Evolutionary conservation across 176 grass and related monocot species (phyloP).

Genomic region (Echinochloa phyllopogon): DNA sequence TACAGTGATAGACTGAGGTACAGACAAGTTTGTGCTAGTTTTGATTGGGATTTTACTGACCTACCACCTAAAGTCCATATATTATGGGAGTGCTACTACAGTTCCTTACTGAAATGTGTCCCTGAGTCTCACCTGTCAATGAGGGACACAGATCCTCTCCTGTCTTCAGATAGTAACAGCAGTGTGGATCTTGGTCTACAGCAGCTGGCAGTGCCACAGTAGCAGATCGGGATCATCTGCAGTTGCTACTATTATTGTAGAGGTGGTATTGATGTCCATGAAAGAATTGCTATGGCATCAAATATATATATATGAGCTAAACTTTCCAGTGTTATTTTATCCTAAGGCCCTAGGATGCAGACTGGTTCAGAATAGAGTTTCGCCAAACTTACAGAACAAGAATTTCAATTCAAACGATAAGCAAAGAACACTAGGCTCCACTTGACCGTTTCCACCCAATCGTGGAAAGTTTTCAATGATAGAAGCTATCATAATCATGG

Average conservation of each 20-base stretch:
- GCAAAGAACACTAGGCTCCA: background rate
- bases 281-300: background rate
- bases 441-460: background rate
- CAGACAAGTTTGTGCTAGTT: background rate
- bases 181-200: background rate
- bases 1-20: background rate
- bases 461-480: background rate
- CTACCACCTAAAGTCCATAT: background rate
- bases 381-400: background rate
- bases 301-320: background rate
- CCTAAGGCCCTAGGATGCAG: background rate
- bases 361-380: background rate
- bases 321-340: slow-evolving; percentile 1
- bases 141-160: background rate
- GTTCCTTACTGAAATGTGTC: background rate
- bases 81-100: background rate
- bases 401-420: background rate
- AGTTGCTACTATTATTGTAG: background rate
- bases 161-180: background rate
- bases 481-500: background rate
- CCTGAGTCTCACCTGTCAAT: background rate
- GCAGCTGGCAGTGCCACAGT: background rate
- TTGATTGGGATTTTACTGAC: background rate
- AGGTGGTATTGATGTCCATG: background rate
- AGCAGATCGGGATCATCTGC: background rate